These are phyloP conservation scores for Nakazawaea wickerhamii DNA, from an alignment of 805 yeast genomes.

Conservation along the genomic window DNA sequence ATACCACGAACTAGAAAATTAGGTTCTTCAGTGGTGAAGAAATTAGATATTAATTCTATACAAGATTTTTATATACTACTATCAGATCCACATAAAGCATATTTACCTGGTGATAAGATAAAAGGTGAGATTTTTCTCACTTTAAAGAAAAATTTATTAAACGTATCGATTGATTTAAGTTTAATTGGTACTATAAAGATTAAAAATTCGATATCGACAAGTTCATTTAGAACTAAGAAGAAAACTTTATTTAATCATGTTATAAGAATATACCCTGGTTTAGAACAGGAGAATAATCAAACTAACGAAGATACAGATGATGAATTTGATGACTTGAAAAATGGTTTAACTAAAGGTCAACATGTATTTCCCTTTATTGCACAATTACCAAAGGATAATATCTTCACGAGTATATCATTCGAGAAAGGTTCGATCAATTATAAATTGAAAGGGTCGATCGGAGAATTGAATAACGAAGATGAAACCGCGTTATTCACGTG, in stretches of 20 bases:
- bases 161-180: conserved; percentile 48
- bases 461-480: conserved; percentile 17
- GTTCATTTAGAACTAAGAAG: conserved; percentile 48
- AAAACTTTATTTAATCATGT: conserved; percentile 53
- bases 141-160: conserved; percentile 48
- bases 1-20: conserved; percentile 9
- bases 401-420: conserved; percentile 71
- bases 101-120: conserved; percentile 77
- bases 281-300: conserved; percentile 15
- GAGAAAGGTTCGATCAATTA: conserved; percentile 83
- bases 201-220: conserved; percentile 42
- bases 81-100: conserved; percentile 69
- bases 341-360: conserved; percentile 71
- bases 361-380: conserved; percentile 85
- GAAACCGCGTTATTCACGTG: conserved; percentile 35
- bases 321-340: conserved; percentile 15
- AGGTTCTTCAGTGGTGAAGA: conserved; percentile 14
- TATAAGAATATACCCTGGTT: conserved; percentile 49
- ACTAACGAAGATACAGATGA: conserved; percentile 19
- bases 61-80: conserved; percentile 66
- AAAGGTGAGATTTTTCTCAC: conserved; percentile 57
- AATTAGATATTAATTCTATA: conserved; percentile 36
- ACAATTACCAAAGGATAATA: conserved; percentile 67
- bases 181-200: conserved; percentile 54
- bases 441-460: conserved; percentile 44